Conservation (phyloP, 2,329 filamentous ascomycete genomes). For the Colletotrichum magnum region DNA sequence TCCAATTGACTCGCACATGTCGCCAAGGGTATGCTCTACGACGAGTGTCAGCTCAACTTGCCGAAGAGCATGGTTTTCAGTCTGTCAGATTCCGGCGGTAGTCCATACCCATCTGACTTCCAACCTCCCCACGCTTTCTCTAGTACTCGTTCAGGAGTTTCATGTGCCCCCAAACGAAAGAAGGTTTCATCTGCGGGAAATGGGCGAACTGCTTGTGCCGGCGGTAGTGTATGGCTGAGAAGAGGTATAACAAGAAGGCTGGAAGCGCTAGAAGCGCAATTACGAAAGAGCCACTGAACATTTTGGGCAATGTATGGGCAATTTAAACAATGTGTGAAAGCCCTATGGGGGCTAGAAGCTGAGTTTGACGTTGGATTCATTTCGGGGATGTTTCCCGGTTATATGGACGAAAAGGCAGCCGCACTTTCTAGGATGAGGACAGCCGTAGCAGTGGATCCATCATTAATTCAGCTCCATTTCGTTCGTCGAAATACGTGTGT, state of each 20-base stretch:
- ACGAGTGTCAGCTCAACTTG: background rate
- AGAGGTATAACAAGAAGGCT: constrained; percentile 27
- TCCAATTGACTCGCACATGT: constrained; percentile 49
- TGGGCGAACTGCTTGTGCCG: constrained; percentile 35
- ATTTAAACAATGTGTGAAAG: no score
- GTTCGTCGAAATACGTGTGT: no score
- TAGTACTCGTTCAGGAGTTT: constrained; percentile 18
- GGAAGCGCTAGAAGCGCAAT: constrained; percentile 26
- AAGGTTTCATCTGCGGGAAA: constrained; percentile 35
- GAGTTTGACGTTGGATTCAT: background rate
- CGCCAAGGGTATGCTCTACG: constrained; percentile 44
- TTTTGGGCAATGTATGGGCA: background rate
- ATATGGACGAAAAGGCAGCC: no score
- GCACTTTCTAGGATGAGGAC: no score
- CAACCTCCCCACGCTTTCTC: constrained; percentile 14
- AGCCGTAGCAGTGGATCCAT: no score
- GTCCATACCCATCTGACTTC: background rate
- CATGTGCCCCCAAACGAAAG: constrained; percentile 38
- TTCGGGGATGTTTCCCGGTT: background rate
- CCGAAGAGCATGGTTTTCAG: no score
- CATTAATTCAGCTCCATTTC: no score
- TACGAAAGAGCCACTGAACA: constrained; percentile 7
- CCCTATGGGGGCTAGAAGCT: no score
- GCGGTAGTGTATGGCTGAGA: constrained; percentile 27
- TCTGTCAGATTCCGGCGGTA: no score